phyloP scores from a whole-genome alignment of 176 grass and related monocot species.

The Carex kokanica region DNA sequence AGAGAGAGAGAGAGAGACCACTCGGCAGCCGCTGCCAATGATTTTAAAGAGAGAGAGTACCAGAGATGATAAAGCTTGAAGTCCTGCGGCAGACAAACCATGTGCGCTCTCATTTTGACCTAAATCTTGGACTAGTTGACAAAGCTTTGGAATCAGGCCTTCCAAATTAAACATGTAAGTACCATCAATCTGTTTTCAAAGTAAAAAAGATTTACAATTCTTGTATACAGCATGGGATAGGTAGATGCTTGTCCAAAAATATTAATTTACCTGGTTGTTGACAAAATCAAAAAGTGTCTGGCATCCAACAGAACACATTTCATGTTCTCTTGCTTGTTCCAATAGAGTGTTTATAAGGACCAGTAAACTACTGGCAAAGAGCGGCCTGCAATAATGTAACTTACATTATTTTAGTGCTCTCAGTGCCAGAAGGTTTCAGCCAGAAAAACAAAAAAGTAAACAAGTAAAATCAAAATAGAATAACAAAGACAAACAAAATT shows the following conservation, averaged over 20 bases:
- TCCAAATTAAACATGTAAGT: slow-evolving; percentile 99
- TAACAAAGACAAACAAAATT: not conserved
- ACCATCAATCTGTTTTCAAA: slow-evolving; percentile 63
- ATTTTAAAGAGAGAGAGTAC: slow-evolving; percentile 31
- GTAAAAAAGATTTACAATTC: slow-evolving; percentile 14
- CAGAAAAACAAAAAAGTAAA: not conserved
- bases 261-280: slow-evolving; percentile 63
- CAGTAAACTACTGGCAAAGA: slow-evolving; percentile 85
- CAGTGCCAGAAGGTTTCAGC: not conserved
- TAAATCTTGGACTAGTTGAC: slow-evolving; percentile 70
- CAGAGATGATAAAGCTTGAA: slow-evolving; percentile 96
- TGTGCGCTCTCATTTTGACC: slow-evolving; percentile 54
- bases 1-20: not conserved
- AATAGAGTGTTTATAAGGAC: slow-evolving; percentile 71
- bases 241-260: not conserved
- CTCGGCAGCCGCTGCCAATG: too few species aligned
- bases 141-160: slow-evolving; percentile 72
- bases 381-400: slow-evolving; percentile 60
- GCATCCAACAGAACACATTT: slow-evolving; percentile 67
- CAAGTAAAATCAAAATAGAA: not conserved
- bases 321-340: slow-evolving; percentile 84
- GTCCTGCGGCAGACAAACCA: slow-evolving; percentile 56
- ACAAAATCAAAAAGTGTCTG: slow-evolving; percentile 89
- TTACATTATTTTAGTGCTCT: slow-evolving; percentile 3
- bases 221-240: not conserved